A percentile compares a stretch with the other conserved stretches of the same genome.
These are phyloP conservation scores for Starmera dryadoides DNA, from an alignment of 805 yeast genomes.

Conservation along the genomic window DNA sequence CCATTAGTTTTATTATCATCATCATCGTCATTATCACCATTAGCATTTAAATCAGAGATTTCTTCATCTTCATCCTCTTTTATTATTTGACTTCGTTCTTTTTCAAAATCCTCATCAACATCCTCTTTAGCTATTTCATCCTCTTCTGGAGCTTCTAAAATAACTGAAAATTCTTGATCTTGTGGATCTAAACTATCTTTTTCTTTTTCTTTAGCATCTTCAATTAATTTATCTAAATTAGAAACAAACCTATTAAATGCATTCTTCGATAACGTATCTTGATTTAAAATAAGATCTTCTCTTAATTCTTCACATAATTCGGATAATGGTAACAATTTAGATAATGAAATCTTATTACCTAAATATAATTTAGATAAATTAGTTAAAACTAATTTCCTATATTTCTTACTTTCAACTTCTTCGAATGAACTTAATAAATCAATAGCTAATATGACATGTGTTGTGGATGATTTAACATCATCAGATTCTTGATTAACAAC, in stretches of 20 bases:
- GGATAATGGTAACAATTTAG: slow-evolving; percentile 18
- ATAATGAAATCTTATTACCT: slow-evolving; percentile 23
- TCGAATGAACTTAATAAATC: slow-evolving; percentile 46
- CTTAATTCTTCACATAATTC: slow-evolving; percentile 22
- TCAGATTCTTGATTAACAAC: slow-evolving; percentile 43
- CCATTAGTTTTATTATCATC: background rate
- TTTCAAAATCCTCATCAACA: background rate
- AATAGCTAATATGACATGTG: slow-evolving; percentile 50
- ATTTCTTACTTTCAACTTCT: slow-evolving; percentile 40
- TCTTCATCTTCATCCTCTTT: background rate
- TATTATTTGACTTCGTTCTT: background rate
- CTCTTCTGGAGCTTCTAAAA: slow-evolving; percentile 12
- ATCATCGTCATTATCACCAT: background rate
- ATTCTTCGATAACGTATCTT: slow-evolving; percentile 27
- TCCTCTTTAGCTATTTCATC: slow-evolving; percentile 3
- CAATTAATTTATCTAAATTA: slow-evolving; percentile 13
- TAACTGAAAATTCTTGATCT: slow-evolving; percentile 19
- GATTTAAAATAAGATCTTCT: slow-evolving; percentile 20
- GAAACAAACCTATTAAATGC: slow-evolving; percentile 24
- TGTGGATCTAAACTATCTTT: slow-evolving; percentile 12
- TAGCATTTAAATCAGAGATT: background rate
- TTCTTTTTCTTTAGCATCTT: slow-evolving; percentile 10
- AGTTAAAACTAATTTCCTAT: slow-evolving; percentile 44
- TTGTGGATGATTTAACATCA: slow-evolving; percentile 32
- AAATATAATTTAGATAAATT: slow-evolving; percentile 43